Conservation (phyloP, 805 yeast species). For the Trichomonascus vanleenenianus region DNA sequence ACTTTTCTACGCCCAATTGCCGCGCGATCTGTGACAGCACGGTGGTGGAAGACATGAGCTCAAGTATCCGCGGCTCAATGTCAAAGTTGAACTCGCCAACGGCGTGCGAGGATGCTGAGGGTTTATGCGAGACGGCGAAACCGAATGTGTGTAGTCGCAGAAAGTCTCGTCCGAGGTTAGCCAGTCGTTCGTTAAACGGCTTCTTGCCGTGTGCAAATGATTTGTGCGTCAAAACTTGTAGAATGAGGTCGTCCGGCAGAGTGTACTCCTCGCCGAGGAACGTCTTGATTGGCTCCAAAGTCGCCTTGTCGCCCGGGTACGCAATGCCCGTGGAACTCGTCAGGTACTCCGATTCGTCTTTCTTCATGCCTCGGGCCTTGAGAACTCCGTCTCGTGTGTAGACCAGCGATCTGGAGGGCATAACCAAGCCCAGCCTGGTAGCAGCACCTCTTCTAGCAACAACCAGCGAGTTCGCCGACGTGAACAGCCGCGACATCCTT, state of each 20-base stretch:
- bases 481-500: not conserved
- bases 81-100: constrained; percentile 27
- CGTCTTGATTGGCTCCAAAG: constrained; percentile 41
- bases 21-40: constrained; percentile 24
- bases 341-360: constrained; percentile 55
- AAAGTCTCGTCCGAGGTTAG: constrained; percentile 46
- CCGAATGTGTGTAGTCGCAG: constrained; percentile 21
- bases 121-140: constrained; percentile 14
- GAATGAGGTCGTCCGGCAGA: constrained; percentile 51
- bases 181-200: constrained; percentile 83
- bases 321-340: constrained; percentile 40
- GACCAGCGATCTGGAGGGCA: constrained; percentile 22
- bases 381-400: constrained; percentile 36
- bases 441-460: not conserved
- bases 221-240: constrained; percentile 87
- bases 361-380: constrained; percentile 63
- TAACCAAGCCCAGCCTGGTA: not conserved
- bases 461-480: not conserved
- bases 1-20: constrained; percentile 20
- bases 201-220: constrained; percentile 86
- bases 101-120: constrained; percentile 11
- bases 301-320: constrained; percentile 46
- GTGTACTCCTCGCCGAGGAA: constrained; percentile 44
- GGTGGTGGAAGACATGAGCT: constrained; percentile 11
- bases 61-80: constrained; percentile 8